A percentile compares a stretch with the other conserved stretches of the same genome.
These are phyloP conservation scores for Porphyra umbilicalis DNA, from an alignment of 31 red algal genomes.

Conservation along the genomic window DNA sequence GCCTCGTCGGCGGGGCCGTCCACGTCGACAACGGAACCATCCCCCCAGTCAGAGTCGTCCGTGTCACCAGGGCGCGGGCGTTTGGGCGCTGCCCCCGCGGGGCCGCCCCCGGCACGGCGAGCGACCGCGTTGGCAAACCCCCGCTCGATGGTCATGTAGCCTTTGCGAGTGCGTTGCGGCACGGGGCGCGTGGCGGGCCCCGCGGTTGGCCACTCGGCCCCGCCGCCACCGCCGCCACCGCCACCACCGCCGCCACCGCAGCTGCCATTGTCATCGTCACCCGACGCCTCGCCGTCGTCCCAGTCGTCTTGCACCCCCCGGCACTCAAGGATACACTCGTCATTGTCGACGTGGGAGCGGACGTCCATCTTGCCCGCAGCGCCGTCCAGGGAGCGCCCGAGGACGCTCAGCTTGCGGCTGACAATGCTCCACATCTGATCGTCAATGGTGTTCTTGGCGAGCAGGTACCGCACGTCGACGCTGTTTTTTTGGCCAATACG, in stretches of 20 bases:
- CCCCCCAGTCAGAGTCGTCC: neutral
- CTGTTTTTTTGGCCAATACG: slow-evolving; percentile 81
- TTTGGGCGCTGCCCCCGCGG: neutral
- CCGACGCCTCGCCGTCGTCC: neutral
- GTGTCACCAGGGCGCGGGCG: neutral
- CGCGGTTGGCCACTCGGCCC: neutral
- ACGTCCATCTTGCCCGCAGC: slow-evolving; percentile 38
- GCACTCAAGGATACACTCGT: neutral
- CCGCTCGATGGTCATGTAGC: neutral
- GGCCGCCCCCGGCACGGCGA: too few relatives aligned
- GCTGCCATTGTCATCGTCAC: neutral
- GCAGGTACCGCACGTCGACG: slow-evolving; percentile 61
- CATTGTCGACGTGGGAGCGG: slow-evolving; percentile 5
- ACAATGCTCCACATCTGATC: slow-evolving; percentile 75
- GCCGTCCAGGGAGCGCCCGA: slow-evolving; percentile 61
- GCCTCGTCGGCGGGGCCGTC: neutral
- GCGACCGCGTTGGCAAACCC: neutral
- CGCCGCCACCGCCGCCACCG: neutral
- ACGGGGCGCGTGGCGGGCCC: neutral
- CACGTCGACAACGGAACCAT: neutral
- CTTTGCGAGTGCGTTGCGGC: neutral
- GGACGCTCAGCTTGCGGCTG: slow-evolving; percentile 45
- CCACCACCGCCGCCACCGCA: neutral
- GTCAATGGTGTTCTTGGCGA: slow-evolving; percentile 62
- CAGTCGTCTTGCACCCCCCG: neutral